Conservation (phyloP, 768 basidiomycete genomes). For the Suillus tomentosus region DNA sequence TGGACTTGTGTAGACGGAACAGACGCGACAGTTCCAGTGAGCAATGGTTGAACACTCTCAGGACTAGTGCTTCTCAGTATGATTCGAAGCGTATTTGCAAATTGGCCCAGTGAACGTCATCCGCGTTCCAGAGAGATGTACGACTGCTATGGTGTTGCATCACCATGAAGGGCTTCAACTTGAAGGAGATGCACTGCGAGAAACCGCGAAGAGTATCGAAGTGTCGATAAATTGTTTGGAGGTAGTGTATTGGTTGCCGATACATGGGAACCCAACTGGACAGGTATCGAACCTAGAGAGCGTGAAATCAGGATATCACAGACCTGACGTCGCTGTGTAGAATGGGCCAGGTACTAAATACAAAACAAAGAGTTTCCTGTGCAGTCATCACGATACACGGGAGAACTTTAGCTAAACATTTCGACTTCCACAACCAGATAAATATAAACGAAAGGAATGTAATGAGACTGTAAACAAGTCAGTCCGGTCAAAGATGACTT, state of each 20-base stretch:
- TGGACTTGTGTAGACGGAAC: conserved; percentile 3
- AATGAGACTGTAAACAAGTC: conserved; percentile 7
- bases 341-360: neutral
- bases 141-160: neutral
- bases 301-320: neutral
- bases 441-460: neutral
- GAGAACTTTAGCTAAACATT: neutral
- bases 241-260: neutral
- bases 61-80: conserved; percentile 5
- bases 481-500: neutral
- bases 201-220: neutral
- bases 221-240: neutral
- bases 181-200: neutral
- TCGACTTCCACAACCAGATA: neutral
- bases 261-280: conserved; percentile 2
- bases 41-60: conserved; percentile 4
- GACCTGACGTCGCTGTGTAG: neutral
- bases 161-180: neutral
- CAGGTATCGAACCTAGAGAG: neutral
- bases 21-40: conserved; percentile 10
- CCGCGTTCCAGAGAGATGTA: neutral
- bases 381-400: neutral
- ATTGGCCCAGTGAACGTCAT: neutral
- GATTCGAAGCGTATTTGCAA: neutral
- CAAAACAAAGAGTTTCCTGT: neutral